These are phyloP conservation scores for Neoarthrinium moseri DNA, from an alignment of 2,329 filamentous ascomycete species.

Conservation along the genomic window DNA sequence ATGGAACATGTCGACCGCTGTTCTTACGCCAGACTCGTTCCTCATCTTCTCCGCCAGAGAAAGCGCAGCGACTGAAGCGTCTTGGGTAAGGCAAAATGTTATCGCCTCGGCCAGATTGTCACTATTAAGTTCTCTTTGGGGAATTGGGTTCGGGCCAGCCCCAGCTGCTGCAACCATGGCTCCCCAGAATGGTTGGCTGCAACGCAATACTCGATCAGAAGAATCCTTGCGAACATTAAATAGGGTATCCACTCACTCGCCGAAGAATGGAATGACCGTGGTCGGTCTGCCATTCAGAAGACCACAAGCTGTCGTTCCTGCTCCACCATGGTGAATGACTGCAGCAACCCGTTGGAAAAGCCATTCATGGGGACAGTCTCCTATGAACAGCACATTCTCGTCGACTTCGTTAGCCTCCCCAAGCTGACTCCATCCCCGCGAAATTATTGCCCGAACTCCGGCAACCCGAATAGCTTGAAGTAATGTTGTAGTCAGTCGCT, in stretches of 20 bases:
- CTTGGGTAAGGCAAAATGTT: conserved; percentile 30
- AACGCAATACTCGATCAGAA: too few relatives aligned
- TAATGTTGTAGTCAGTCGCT: conserved; percentile 55
- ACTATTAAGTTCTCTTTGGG: conserved; percentile 29
- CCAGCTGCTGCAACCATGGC: conserved; percentile 36
- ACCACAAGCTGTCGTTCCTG: conserved; percentile 64
- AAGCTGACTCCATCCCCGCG: conserved; percentile 64
- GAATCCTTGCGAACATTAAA: background rate
- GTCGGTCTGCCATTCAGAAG: conserved; percentile 59
- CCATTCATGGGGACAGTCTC: conserved; percentile 68
- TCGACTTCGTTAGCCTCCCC: conserved; percentile 48
- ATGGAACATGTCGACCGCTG: conserved; percentile 37
- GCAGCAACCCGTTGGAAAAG: conserved; percentile 57
- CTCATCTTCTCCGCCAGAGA: conserved; percentile 32
- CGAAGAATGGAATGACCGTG: conserved; percentile 67
- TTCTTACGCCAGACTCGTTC: conserved; percentile 32
- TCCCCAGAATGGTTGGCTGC: conserved; percentile 39
- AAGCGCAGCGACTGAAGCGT: too few relatives aligned
- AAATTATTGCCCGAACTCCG: conserved; percentile 60
- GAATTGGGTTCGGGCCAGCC: conserved; percentile 35
- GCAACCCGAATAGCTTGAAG: conserved; percentile 57
- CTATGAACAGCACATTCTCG: conserved; percentile 47
- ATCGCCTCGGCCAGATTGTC: conserved; percentile 34
- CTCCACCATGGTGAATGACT: conserved; percentile 65
- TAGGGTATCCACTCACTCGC: too few relatives aligned